phyloP scores from a whole-genome alignment of 2,329 filamentous ascomycete genomes.

The Cercospora brassicicola region DNA sequence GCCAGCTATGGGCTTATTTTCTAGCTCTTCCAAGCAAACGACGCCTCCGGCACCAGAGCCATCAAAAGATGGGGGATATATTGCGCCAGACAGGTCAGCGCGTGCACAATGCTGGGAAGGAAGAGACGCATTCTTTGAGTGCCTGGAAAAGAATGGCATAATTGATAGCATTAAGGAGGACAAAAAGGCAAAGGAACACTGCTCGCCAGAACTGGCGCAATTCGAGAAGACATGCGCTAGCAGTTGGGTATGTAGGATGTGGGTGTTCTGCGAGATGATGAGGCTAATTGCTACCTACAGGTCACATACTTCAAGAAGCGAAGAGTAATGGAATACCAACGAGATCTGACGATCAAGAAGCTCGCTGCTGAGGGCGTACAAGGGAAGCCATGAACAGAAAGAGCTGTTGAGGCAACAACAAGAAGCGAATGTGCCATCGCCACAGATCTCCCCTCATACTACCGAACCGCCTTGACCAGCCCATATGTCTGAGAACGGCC shows the following conservation, averaged over 20 bases:
- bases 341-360: slow-evolving; percentile 73
- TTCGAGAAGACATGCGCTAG: slow-evolving; percentile 85
- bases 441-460: neutral
- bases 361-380: slow-evolving; percentile 55
- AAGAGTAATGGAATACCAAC: slow-evolving; percentile 86
- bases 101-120: slow-evolving; percentile 85
- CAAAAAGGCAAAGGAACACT: slow-evolving; percentile 57
- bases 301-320: slow-evolving; percentile 98
- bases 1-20: slow-evolving; percentile 40
- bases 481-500: neutral
- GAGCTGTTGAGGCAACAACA: neutral
- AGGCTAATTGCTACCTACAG: slow-evolving; percentile 47
- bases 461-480: neutral
- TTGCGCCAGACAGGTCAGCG: slow-evolving; percentile 82
- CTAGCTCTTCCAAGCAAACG: slow-evolving; percentile 27
- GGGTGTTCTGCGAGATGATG: neutral
- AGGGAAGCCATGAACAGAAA: slow-evolving; percentile 24
- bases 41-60: slow-evolving; percentile 34
- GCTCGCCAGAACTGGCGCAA: slow-evolving; percentile 58
- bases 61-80: slow-evolving; percentile 59
- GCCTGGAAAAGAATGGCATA: slow-evolving; percentile 78
- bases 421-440: neutral
- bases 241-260: slow-evolving; percentile 72
- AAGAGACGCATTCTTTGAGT: slow-evolving; percentile 83
- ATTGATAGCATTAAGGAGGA: slow-evolving; percentile 66